Evolutionary conservation across 2,329 filamentous ascomycete genomes (phyloP), one percentile per base, ranked within the genome.

Genomic region (Ophiocordyceps camponoti-rufipedis): DNA sequence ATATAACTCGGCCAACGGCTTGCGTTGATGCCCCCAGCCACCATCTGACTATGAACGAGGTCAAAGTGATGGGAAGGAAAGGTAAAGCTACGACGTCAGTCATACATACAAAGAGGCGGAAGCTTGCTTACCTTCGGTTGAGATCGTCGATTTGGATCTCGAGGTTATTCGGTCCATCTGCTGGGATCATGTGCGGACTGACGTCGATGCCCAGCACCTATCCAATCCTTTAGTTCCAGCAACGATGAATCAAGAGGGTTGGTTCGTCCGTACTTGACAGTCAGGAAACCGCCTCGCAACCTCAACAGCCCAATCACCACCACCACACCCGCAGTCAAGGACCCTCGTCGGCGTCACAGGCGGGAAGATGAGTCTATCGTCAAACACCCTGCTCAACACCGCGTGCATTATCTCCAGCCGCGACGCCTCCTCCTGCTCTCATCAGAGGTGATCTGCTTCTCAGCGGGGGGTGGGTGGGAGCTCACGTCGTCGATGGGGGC

Each of bases 1-100:
- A 94, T 62, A 60, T 93, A 94, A 31, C 71, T 70, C 46, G 66
- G 62, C 88, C 88, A 95, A 58, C 85, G 73, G 49, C 70, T 65
- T 47, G 69, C 65, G 55, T 88, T 71, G 54, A 94, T 83, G 0
- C 85, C 86, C 19, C 76, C 77, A 51, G 74, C 68, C 59, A 85
- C 67, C 62, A 82, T 71, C 52, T 79, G 76, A 53, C 85, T 94
- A 55, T 94, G 83, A 44, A 94, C 78, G 45, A 94, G 65, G 54
- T 94, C 84, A 65, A 93, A 94, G 46, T 80, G 68, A 56, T 78
- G 80, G 44, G 74, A 65, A 41, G 71, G 65, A 55, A 87, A 88
- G 0, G 78, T 82, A 55, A 82, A 81, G 32, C 72, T 75, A 49
- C 31, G 3, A 19, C 43, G 28, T 18, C 12, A 19, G 39, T 5